phyloP scores from a whole-genome alignment of 768 basidiomycete genomes.

The Auriscalpium vulgare region DNA sequence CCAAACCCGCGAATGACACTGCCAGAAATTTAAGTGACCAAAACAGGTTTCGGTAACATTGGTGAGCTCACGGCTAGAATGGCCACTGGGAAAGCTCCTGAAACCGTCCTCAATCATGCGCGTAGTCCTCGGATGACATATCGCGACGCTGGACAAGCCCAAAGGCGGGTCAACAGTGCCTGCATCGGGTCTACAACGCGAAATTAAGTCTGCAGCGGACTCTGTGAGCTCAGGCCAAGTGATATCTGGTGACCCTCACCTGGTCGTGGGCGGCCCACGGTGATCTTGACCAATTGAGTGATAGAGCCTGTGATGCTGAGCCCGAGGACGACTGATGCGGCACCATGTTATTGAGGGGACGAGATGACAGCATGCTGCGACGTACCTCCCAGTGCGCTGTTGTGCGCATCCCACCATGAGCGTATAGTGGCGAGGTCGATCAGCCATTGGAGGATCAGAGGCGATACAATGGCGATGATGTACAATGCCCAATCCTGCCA shows the following conservation, averaged over 20 bases:
- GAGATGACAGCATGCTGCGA: constrained; percentile 1
- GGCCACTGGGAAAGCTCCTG: constrained; percentile 88
- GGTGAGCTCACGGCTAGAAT: constrained; percentile 64
- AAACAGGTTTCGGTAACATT: not conserved
- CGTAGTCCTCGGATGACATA: constrained; percentile 69
- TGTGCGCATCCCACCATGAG: constrained; percentile 89
- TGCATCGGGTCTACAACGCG: constrained; percentile 59
- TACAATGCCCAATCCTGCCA: constrained; percentile 17
- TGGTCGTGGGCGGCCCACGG: constrained; percentile 85
- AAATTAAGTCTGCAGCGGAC: constrained; percentile 43
- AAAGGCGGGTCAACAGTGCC: constrained; percentile 63
- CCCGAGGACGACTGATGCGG: constrained; percentile 58
- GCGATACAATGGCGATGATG: constrained; percentile 48
- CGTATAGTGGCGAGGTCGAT: constrained; percentile 67
- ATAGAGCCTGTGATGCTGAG: constrained; percentile 69
- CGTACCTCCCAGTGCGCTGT: constrained; percentile 43
- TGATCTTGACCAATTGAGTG: constrained; percentile 80
- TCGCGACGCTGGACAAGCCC: constrained; percentile 62
- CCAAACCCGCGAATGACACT: constrained; percentile 93
- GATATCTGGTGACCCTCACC: constrained; percentile 31
- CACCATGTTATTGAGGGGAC: not conserved
- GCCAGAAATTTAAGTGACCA: not conserved
- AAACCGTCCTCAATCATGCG: constrained; percentile 72
- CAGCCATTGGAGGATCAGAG: constrained; percentile 57
- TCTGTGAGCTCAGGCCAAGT: not conserved